These are phyloP conservation scores for Epichloe brachyelytri DNA, from an alignment of 2,329 filamentous ascomycete genomes.

Conservation along the genomic window DNA sequence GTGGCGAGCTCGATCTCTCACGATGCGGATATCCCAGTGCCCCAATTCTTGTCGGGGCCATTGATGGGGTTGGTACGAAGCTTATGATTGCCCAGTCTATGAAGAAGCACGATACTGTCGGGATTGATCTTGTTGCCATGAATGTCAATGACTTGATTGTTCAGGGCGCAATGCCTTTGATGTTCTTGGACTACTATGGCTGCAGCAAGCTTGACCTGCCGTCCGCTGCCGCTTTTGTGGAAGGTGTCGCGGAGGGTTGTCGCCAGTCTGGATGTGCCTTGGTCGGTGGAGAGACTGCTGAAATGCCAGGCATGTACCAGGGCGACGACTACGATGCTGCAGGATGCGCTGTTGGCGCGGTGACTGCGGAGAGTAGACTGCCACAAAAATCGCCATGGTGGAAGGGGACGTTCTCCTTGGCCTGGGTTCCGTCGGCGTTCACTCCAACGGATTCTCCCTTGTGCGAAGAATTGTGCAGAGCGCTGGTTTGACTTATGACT, in stretches of 20 bases:
- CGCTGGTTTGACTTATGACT: slow-evolving; percentile 57
- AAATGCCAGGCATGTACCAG: slow-evolving; percentile 94
- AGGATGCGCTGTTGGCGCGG: slow-evolving; percentile 77
- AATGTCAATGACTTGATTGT: slow-evolving; percentile 97
- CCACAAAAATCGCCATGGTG: slow-evolving; percentile 63
- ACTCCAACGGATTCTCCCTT: slow-evolving; percentile 97
- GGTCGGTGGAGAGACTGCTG: slow-evolving; percentile 93
- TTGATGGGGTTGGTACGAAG: slow-evolving; percentile 94
- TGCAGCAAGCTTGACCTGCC: slow-evolving; percentile 76
- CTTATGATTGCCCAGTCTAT: slow-evolving; percentile 89
- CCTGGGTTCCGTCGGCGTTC: slow-evolving; percentile 71
- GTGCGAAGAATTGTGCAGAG: slow-evolving; percentile 76
- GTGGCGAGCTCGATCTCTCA: slow-evolving; percentile 50
- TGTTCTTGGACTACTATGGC: slow-evolving; percentile 97
- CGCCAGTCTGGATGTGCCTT: slow-evolving; percentile 74
- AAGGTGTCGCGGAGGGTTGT: slow-evolving; percentile 82
- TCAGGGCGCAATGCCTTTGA: slow-evolving; percentile 85
- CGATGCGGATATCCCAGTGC: slow-evolving; percentile 60
- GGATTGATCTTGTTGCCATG: slow-evolving; percentile 96
- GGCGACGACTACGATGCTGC: slow-evolving; percentile 86
- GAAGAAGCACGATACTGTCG: slow-evolving; percentile 84
- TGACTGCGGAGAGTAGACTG: slow-evolving; percentile 55
- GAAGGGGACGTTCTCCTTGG: slow-evolving; percentile 78
- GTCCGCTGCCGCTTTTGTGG: slow-evolving; percentile 72
- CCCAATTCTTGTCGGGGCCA: slow-evolving; percentile 81